Base-by-base conservation (phyloP, 352 stramenopile species). In the Globisporangium carolinianum region DNA sequence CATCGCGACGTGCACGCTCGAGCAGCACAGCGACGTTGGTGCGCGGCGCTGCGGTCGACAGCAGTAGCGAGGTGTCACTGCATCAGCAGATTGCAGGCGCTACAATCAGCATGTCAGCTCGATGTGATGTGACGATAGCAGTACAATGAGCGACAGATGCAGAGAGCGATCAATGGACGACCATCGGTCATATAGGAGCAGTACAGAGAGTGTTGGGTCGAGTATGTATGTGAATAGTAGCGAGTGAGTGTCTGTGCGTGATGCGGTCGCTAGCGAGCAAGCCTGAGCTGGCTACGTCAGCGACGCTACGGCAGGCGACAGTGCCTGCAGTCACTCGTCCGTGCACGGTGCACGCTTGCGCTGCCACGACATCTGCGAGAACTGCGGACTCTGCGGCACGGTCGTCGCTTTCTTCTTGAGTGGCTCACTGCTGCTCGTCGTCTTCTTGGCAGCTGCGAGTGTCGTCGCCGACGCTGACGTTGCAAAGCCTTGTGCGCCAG, bases 341-440 rank as follows among this genome's bases (percentile, higher is more conserved):
- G 69, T 75, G 9, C 32, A 55, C 7, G 65, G 61, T 5, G 60
- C 66, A 32, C 67, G 70, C 59, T 89, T 93, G 49, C 76, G 76
- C 52, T 94, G 79, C 81, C 83, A 91, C 47, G 83, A 91, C 79
- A 89, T 91, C 51, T 89, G 76, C 17, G 83, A 89, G 56, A 91
- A 89, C 56, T 86, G 77, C 7, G 79, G 81, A 45, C 81, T 91
- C 46, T 89, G 76, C 2, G 79, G 69, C 50, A 91, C 68, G 11
- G 75, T 87, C 8, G 74, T 32, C 24, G 24, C 54, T 62, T 85
- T 83, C 65, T 79, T 85, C 38, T 42, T 43, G 36, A 49, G 41
- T 18, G 46, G 24, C 24, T 65, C 53, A 18, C 57, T 47, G 17
- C 47, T 58, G 35, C 42, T 58, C 32, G 18, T 53, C 43, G 18